Base-by-base conservation (phyloP, 306 rosid genomes). In the Neltuma alba region DNA sequence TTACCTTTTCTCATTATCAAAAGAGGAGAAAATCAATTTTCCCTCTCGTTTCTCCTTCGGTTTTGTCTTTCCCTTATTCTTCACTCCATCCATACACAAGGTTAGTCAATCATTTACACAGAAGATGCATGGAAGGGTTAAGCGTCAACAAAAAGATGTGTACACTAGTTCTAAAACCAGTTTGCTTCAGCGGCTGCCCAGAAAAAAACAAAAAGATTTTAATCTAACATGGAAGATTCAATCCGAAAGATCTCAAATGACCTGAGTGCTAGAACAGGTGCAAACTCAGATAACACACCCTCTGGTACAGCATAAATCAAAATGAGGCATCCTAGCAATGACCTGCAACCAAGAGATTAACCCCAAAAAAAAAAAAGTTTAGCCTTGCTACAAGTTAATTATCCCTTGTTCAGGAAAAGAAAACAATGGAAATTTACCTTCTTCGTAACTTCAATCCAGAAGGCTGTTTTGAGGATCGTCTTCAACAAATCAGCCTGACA, bases 321-420 rank as follows among this genome's bases (percentile, higher is more conserved):
- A 65, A 48, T 72, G 36, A 27, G 45, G 65, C 75, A 36, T 67
- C 67, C 28, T 42, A 38, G 77, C 44, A 18, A 72, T 67, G 70
- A 58, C 85, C 80, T 73, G 80, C 83, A 81, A 47, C 77, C 64
- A 23, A 50, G 31, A 58, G 65, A 81, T 60, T 44, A 38, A 74
- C n/a, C n/a, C n/a, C 50, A 48, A 31, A 71, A 28, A 20, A 2
- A 50, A 4, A 9, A 23, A n/a, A 2, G n/a, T 65, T 72, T 9
- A 74, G 81, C 34, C 21, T 71, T 74, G 38, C 50, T 70, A n/a
- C 44, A 62, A 47, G 62, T 65, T 72, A 28, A 66, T 72, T 30
- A 76, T 57, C 37, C 73, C 68, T 78, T 42, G 78, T 62, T 58
- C 30, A 52, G 52, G 15, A 33, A 54, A 44, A 74, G 27, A 55